Base-by-base conservation (phyloP, 1,139 yeast species). In the Zygosaccharomyces pseudobailii region DNA sequence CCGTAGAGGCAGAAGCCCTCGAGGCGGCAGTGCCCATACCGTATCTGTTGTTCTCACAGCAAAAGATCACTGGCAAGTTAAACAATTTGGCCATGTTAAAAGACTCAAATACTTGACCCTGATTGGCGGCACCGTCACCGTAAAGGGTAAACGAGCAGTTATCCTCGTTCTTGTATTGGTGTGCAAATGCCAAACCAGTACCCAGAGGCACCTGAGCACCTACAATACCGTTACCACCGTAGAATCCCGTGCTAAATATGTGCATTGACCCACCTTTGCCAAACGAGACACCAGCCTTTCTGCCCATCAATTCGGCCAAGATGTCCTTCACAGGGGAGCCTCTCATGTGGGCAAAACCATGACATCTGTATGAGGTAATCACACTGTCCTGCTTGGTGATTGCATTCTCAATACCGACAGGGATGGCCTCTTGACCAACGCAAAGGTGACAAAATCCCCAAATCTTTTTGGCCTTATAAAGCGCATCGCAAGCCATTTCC, bases 211-310 rank as follows among this genome's bases (percentile, higher is more conserved):
- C 97, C 75, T 92, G 98, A 47, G 97, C 98, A 69, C 98, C 98
- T 47, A 92, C 98, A 71, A 92, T 92, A 76, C 98, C 98, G 74
- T 92, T 92, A 73, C 98, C 98, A 68, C 98, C 98, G 72, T 85
- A 92, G 77, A 92, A 92, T 53, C 94, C 92, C 42, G 84, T 83
- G 47, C 95, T 87, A 70, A 85, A 92, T 92, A 92, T 87, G 76
- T 92, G 98, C 98, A 92, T 92, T 55, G 98, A 92, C 61, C 98
- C 98, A 74, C 98, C 98, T 74, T 92, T 92, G 74, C 98, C 98
- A 72, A 75, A 84, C 39, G 97, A 86, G 54, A 87, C 94, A 75
- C 98, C 98, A 49, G 84, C 74, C 74, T 96, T 84, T 74, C 86
- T 87, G 62, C 98, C 98, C 90, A 92, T 86, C 71, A 92, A 78